Conservation (phyloP, 2,329 filamentous ascomycete species). For the Eutypa lata region DNA sequence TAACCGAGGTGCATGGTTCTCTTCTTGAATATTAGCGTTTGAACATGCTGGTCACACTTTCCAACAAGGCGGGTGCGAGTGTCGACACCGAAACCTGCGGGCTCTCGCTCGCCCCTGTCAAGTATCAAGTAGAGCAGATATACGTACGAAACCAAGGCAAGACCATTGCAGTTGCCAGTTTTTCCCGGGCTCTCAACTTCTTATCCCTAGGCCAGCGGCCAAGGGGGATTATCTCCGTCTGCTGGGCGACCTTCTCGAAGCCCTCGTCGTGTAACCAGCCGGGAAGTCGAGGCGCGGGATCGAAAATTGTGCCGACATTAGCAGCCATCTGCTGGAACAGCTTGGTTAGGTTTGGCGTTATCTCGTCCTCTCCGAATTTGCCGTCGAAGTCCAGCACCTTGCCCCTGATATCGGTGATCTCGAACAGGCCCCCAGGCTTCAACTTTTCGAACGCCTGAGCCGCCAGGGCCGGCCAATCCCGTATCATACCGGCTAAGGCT, state of each 20-base stretch:
- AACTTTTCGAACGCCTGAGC: conserved; percentile 36
- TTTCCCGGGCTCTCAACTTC: conserved; percentile 34
- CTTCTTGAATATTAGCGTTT: background rate
- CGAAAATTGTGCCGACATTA: conserved; percentile 35
- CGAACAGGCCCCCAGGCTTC: conserved; percentile 41
- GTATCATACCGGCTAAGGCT: conserved; percentile 43
- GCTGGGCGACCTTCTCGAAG: conserved; percentile 38
- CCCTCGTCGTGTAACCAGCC: conserved; percentile 33
- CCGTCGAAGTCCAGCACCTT: conserved; percentile 38
- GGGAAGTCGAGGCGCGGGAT: conserved; percentile 34
- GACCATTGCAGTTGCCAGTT: conserved; percentile 33
- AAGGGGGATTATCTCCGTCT: conserved; percentile 39
- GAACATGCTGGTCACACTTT: background rate
- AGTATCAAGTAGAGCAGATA: background rate
- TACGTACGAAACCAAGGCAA: conserved; percentile 30
- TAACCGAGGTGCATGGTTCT: background rate
- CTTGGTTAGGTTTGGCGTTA: conserved; percentile 33
- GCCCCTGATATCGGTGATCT: conserved; percentile 40
- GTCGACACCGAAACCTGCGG: background rate
- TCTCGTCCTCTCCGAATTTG: conserved; percentile 26
- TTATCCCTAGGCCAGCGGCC: conserved; percentile 38
- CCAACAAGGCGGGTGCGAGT: background rate
- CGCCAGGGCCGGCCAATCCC: conserved; percentile 36
- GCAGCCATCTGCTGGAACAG: conserved; percentile 24
- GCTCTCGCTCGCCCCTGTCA: background rate